Base-by-base conservation (phyloP, 148 eudicot genomes). In the Salicornia ramosissima region DNA sequence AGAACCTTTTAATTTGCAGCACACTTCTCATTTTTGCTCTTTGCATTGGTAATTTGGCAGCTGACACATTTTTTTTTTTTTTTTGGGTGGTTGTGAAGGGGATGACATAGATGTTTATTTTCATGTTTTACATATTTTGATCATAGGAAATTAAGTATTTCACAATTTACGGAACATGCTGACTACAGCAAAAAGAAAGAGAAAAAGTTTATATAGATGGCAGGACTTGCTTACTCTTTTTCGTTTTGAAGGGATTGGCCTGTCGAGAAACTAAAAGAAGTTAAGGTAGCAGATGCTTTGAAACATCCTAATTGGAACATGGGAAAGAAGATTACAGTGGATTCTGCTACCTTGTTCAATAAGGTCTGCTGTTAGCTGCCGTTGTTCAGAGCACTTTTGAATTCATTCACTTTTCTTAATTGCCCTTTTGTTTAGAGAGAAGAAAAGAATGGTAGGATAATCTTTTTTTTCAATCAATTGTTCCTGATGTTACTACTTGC, bases 221-320 rank as follows among this genome's bases (percentile, higher is more conserved):
- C 10, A 3, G 4, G 5, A 25, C 9, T n/a, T 24, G 2, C 10
- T 40, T 4, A 21, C 4, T 13, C n/a, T 13, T 10, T 65, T 55
- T 8, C 26, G 69, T 59, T 64, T 67, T 73, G 36, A 57, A 95
- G 99, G 88, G 99, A 95, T 90, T 89, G 75, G 96, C 96, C 97
- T 71, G 99, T 95, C 43, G 97, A 89, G 42, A 91, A 87, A 79
- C 78, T 95, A 66, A 95, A 87, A 85, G 91, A 91, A 16, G 99
- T 80, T 74, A 95, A 83, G 81, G 99, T 91, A 62, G 88, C 99
- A 34, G 96, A 91, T 89, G 99, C 99, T 58, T 80, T 95, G 83
- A 95, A 95, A 79, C 99, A 95, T 87, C 99, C 99, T 28, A 95
- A 87, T 71, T 95, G 99, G 99, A 89, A 57, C 71, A 95, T 95